A percentile compares a stretch with the other conserved stretches of the same genome.
Evolutionary conservation across 306 rosid genomes (phyloP).

Genomic region (Lupinus albus): DNA sequence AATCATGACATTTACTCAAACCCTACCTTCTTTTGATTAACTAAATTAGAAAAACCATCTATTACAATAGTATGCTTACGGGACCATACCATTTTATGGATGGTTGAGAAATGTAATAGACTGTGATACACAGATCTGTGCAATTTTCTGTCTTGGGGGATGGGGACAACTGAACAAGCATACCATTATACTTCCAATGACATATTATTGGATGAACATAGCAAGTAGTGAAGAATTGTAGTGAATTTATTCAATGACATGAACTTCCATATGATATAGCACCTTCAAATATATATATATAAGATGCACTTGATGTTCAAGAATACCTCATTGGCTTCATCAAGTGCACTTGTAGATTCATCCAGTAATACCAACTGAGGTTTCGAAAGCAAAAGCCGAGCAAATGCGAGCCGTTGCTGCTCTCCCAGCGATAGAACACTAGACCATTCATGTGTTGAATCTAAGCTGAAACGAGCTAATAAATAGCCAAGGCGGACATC

Average conservation of each 20-base stretch:
- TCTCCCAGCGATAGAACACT: conserved; percentile 97
- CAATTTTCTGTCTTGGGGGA: background rate
- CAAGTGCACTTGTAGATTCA: conserved; percentile 94
- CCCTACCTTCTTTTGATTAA: conserved; percentile 1
- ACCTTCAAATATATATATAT: background rate
- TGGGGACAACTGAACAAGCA: no score
- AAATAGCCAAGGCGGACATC: conserved; percentile 81
- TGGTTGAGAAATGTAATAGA: no score
- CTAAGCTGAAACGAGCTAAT: conserved; percentile 76
- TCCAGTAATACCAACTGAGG: conserved; percentile 82
- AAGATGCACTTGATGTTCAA: conserved; percentile 26
- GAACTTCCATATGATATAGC: conserved; percentile 19
- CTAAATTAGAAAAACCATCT: no score
- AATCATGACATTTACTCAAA: background rate
- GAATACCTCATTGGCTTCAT: conserved; percentile 90
- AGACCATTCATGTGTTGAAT: conserved; percentile 85
- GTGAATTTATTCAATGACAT: background rate
- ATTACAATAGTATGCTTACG: background rate
- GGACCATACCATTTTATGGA: background rate
- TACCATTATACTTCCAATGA: no score
- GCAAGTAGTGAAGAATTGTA: no score
- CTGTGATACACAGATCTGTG: no score
- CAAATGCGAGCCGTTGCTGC: conserved; percentile 97
- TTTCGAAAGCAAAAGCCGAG: conserved; percentile 82
- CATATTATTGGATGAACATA: no score